Evolutionary conservation across 2,329 filamentous ascomycete genomes (phyloP), one percentile per base, ranked within the genome.

Genomic region (Exophiala dermatitidis): DNA sequence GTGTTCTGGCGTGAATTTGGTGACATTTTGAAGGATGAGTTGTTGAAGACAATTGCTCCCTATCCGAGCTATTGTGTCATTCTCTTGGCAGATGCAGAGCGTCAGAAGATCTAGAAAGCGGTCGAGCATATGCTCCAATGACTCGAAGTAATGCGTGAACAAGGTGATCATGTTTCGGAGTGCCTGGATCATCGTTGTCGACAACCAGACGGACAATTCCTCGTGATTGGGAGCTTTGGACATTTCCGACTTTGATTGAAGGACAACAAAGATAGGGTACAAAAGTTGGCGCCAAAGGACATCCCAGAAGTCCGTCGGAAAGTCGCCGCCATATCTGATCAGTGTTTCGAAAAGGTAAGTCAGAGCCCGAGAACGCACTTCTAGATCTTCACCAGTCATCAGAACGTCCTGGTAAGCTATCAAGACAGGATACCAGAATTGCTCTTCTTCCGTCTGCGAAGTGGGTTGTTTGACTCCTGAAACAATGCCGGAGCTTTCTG

Each of bases 371-470:
- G 81, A 96, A 54, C 93, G 85, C 38, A 97, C 93, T 71, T 99
- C 93, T 12, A 99, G 78, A 67, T 99, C 93, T 70, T 98, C 94
- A 2, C 94, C 93, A 1, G 93, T 98, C 93, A 99, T 99, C 45
- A 99, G 75, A 26, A 98, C 90, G 68, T 98, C 93, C 67, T 99
- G 93, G 76, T 98, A 98, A 2, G 94, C 91, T 67, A 98, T 97
- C 31, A 99, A 76, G 4, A 98, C 88, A 0, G 93, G 93, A 70
- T 98, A 98, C 93, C 93, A 99, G 70, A 90, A 98, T 36, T 94
- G 90, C 68, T 97, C 93, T 68, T 98, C 94, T 59, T 93, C 83
- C 3, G 90, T 94, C 43, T 95, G 94, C 49, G 86, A 84, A 53
- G 77, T 86, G 52, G 83, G 83, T 56, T 84, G 82, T 66, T 79